phyloP scores from a whole-genome alignment of 805 yeast species.

The Pichia ethanolica region DNA sequence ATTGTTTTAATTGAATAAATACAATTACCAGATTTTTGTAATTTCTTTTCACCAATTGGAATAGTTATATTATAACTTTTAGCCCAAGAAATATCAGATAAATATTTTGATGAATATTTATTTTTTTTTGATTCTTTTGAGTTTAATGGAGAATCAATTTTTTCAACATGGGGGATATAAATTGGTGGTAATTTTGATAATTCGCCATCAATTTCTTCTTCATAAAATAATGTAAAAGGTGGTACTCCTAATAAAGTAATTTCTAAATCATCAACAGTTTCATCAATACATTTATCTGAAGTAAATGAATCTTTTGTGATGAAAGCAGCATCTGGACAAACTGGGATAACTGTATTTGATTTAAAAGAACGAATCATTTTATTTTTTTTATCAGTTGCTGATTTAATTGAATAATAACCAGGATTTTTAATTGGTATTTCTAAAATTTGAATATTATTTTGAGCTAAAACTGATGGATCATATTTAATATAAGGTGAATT shows the following conservation, averaged over 20 bases:
- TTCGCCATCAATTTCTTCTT: slow-evolving; percentile 35
- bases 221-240: slow-evolving; percentile 58
- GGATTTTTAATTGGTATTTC: slow-evolving; percentile 59
- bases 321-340: slow-evolving; percentile 71
- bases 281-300: slow-evolving; percentile 59
- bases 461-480: slow-evolving; percentile 17
- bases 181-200: slow-evolving; percentile 23
- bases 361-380: slow-evolving; percentile 53
- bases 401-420: slow-evolving; percentile 68
- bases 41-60: slow-evolving; percentile 21
- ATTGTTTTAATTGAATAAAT: slow-evolving; percentile 50
- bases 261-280: slow-evolving; percentile 27
- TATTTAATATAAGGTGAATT: slow-evolving; percentile 12
- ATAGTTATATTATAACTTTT: slow-evolving; percentile 20
- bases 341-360: slow-evolving; percentile 58
- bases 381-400: slow-evolving; percentile 52
- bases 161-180: slow-evolving; percentile 36
- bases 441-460: slow-evolving; percentile 45
- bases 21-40: slow-evolving; percentile 41
- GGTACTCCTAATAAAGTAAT: slow-evolving; percentile 68
- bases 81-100: slow-evolving; percentile 34
- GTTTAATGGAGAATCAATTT: slow-evolving; percentile 43
- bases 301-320: slow-evolving; percentile 18
- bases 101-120: slow-evolving; percentile 22
- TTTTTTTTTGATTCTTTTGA: slow-evolving; percentile 24